Evolutionary conservation across 202 grass and related monocot species (phyloP).

Genomic region (Alloteropsis angusta): DNA sequence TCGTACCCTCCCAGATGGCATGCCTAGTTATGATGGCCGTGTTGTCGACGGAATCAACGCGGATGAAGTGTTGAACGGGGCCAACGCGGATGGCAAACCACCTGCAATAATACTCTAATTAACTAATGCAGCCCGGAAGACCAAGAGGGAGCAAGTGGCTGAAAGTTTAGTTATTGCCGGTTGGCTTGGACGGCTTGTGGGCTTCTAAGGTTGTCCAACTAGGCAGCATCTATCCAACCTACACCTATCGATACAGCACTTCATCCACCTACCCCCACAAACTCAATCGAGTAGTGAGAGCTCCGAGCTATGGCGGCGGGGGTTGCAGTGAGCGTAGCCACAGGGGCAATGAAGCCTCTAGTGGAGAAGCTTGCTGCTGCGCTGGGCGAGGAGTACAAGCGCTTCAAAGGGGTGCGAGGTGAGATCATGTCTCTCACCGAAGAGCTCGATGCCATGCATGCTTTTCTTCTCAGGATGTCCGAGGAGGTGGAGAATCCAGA

Average conservation of each 20-base stretch:
- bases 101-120: no score
- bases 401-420: not conserved
- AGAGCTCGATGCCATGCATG: not conserved
- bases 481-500: not conserved
- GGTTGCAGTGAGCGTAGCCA: not conserved
- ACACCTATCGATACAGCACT: not conserved
- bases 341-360: not conserved
- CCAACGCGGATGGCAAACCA: no score
- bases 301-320: not conserved
- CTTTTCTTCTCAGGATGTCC: not conserved
- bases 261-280: not conserved
- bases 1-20: no score
- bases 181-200: no score
- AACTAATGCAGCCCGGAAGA: no score
- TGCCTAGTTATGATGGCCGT: no score
- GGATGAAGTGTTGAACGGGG: no score
- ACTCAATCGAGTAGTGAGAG: not conserved
- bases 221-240: not conserved
- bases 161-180: no score
- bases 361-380: not conserved
- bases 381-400: not conserved
- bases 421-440: not conserved
- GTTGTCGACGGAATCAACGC: no score
- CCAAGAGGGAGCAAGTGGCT: no score
- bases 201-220: no score